Evolutionary conservation across 352 stramenopile genomes (phyloP), one percentile per base, ranked within the genome.

Genomic region (Phytophthora pini): DNA sequence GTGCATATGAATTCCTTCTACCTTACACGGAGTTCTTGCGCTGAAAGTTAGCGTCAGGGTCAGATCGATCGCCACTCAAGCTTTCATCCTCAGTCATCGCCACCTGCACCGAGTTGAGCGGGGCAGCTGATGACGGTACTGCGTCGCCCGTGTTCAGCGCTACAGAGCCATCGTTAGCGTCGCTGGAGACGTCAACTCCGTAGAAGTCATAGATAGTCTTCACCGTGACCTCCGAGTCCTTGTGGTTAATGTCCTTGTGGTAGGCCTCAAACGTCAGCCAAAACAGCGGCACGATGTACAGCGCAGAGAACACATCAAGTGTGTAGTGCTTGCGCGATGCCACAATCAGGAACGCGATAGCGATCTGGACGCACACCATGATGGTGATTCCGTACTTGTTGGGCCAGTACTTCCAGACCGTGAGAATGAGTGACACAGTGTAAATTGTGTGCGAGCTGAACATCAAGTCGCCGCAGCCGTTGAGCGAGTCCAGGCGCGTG

Each of bases 381-480:
- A 91, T 64, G 10, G 71, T 57, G 59, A 94, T 74, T 41, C 93
- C 70, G 52, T 70, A 84, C 58, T 87, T 90, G 79, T 87, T 92
- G 59, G 76, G 82, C 83, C 89, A 97, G 79, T 92, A 97, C 71
- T 95, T 97, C 79, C 70, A 91, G 34, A 92, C 66, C 24, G 80
- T 89, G 34, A 94, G 68, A 57, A 96, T 95, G 48, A 96, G 82
- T 60, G 88, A 90, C 72, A 97, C 65, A 4, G 88, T 96, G 84
- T 95, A 97, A 68, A 97, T 97, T 20, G 88, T 97, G 76, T 97
- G 91, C 31, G 87, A 96, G 65, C 88, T 97, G 65, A 96, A 97
- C 88, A 97, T 97, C 56, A 97, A 76, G 64, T 97, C 91, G 34
- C 91, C 91, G 49, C 91, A 97, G 51, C 88, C 87, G 22, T 92